Evolutionary conservation across 768 basidiomycete species (phyloP).

Genomic region (Naganishia randhawae): DNA sequence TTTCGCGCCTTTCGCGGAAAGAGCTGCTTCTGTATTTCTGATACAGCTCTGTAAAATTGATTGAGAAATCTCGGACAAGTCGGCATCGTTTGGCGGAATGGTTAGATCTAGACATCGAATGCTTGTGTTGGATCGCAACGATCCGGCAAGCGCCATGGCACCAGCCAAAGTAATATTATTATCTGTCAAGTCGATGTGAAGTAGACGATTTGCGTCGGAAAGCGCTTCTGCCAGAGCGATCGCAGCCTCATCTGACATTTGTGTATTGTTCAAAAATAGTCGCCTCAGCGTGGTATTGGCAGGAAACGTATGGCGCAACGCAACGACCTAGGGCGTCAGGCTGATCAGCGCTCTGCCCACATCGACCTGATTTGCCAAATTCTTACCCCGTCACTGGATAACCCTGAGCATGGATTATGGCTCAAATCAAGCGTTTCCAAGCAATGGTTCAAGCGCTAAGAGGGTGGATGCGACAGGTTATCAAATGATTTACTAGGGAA

Average conservation of each 20-base stretch:
- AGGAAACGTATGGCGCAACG: constrained; percentile 86
- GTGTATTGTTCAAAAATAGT: constrained; percentile 80
- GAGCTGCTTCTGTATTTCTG: constrained; percentile 82
- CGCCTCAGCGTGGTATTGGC: constrained; percentile 87
- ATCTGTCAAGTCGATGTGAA: constrained; percentile 84
- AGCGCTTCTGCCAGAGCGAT: constrained; percentile 95
- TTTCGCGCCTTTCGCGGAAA: constrained; percentile 50
- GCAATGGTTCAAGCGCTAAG: constrained; percentile 86
- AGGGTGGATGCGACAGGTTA: not conserved
- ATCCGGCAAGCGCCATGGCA: constrained; percentile 83
- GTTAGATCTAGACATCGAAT: constrained; percentile 91
- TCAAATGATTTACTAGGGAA: not conserved
- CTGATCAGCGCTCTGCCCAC: not conserved
- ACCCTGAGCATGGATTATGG: constrained; percentile 89
- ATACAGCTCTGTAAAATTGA: constrained; percentile 87
- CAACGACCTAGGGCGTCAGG: constrained; percentile 51
- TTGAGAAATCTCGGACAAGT: constrained; percentile 64
- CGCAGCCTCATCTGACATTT: constrained; percentile 74
- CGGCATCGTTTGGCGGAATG: constrained; percentile 64
- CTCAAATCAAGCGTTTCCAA: constrained; percentile 91
- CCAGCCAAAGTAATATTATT: constrained; percentile 83
- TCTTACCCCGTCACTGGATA: constrained; percentile 81
- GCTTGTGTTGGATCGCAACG: constrained; percentile 72
- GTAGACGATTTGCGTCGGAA: constrained; percentile 76
- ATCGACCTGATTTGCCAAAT: not conserved